Evolutionary conservation across 257 asterid species (phyloP).

Genomic region (Phtheirospermum japonicum): DNA sequence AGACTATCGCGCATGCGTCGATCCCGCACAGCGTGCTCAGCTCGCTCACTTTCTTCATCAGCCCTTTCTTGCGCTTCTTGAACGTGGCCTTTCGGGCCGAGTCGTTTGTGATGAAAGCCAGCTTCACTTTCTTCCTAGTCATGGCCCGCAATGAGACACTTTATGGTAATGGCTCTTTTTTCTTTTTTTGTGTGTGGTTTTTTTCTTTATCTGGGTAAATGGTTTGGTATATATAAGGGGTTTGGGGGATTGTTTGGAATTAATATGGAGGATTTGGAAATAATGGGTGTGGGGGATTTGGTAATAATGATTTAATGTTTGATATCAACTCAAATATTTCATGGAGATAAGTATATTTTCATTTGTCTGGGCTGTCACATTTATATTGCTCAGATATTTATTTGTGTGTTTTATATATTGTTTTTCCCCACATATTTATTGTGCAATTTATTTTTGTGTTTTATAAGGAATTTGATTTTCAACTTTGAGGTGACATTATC

Average conservation of each 20-base stretch:
- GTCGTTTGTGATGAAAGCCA: slow-evolving; percentile 66
- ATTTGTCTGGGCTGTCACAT: too few species aligned
- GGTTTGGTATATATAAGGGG: slow-evolving; percentile 37
- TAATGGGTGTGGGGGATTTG: slow-evolving; percentile 24
- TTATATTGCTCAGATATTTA: too few species aligned
- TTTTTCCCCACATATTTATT: too few species aligned
- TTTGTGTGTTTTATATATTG: too few species aligned
- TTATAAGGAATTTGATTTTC: too few species aligned
- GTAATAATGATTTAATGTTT: slow-evolving; percentile 30
- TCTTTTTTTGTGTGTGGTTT: slow-evolving; percentile 7
- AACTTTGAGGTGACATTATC: too few species aligned
- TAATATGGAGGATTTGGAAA: slow-evolving; percentile 48
- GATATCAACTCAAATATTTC: slow-evolving; percentile 21
- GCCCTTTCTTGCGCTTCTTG: slow-evolving; percentile 80
- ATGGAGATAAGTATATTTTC: background rate
- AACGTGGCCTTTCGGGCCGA: slow-evolving; percentile 72
- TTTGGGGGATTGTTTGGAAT: slow-evolving; percentile 33
- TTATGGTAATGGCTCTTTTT: too few species aligned
- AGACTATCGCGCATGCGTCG: slow-evolving; percentile 71
- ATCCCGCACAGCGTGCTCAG: slow-evolving; percentile 80
- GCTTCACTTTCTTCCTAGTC: slow-evolving; percentile 84
- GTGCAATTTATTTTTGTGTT: too few species aligned
- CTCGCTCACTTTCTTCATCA: slow-evolving; percentile 78
- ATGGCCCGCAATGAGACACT: slow-evolving; percentile 27
- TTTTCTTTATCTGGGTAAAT: slow-evolving; percentile 18